Conservation (phyloP, 176 grass and related monocot genomes). For the Saccharum spontaneum region DNA sequence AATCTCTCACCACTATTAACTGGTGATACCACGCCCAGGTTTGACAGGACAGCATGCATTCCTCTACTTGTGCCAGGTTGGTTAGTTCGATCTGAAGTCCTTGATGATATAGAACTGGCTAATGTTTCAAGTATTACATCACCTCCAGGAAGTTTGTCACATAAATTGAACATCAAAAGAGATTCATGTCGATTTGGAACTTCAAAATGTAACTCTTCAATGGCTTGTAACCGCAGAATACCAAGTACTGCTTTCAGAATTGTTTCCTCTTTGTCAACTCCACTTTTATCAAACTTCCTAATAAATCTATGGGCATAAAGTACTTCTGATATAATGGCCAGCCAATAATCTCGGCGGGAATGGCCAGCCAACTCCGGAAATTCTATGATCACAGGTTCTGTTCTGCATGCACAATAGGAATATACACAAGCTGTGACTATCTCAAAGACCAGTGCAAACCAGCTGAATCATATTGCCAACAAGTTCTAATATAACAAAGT, state of each 20-base stretch:
- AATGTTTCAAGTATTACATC: constrained; percentile 93
- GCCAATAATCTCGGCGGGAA: constrained; percentile 94
- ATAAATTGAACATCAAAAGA: constrained; percentile 92
- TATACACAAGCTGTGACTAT: neutral
- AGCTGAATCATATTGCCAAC: constrained; percentile 7
- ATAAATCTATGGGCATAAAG: constrained; percentile 82
- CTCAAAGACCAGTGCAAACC: neutral
- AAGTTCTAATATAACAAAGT: constrained; percentile 15
- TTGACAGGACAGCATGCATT: constrained; percentile 77
- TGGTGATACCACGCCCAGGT: constrained; percentile 68
- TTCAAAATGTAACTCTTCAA: constrained; percentile 62
- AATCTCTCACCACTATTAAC: constrained; percentile 60
- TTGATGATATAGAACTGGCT: constrained; percentile 52
- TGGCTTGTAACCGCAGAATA: constrained; percentile 81
- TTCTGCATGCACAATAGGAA: constrained; percentile 55
- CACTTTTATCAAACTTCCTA: constrained; percentile 64
- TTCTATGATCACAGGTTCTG: constrained; percentile 89
- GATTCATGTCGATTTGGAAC: constrained; percentile 51
- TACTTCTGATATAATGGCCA: constrained; percentile 79
- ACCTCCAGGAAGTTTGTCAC: constrained; percentile 94
- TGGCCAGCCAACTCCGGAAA: constrained; percentile 92
- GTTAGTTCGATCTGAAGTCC: constrained; percentile 46
- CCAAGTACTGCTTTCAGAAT: constrained; percentile 68
- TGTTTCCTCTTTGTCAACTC: constrained; percentile 80
- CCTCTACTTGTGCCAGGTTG: constrained; percentile 47